Evolutionary conservation across 768 basidiomycete genomes (phyloP).

Genomic region (Lactarius vividus): DNA sequence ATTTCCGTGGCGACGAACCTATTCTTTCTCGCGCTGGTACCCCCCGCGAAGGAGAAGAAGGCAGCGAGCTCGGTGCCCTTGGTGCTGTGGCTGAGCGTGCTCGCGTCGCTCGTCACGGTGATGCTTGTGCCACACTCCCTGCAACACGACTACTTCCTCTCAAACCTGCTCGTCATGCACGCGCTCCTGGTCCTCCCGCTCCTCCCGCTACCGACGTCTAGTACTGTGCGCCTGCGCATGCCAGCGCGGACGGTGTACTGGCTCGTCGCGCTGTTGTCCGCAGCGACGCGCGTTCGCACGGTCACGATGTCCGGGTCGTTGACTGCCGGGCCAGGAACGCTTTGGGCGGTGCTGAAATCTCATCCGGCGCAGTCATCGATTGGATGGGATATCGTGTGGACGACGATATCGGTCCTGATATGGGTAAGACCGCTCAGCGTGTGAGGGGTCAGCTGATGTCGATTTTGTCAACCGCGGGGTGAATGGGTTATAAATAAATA

Average conservation of each 20-base stretch:
- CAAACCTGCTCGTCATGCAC: conserved; percentile 63
- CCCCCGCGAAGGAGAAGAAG: background rate
- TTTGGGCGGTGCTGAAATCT: conserved; percentile 41
- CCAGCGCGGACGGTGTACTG: conserved; percentile 37
- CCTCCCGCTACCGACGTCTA: conserved; percentile 30
- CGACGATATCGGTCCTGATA: conserved; percentile 40
- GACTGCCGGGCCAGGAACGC: conserved; percentile 31
- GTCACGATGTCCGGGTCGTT: conserved; percentile 26
- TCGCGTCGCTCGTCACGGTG: conserved; percentile 47
- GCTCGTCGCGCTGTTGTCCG: conserved; percentile 35
- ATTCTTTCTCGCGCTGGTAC: conserved; percentile 50
- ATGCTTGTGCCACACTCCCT: conserved; percentile 44
- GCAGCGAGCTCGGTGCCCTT: conserved; percentile 22
- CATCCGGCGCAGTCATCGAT: conserved; percentile 66
- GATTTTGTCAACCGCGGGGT: background rate
- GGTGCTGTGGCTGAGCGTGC: conserved; percentile 42
- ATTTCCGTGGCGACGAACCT: conserved; percentile 64
- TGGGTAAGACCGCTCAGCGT: conserved; percentile 33
- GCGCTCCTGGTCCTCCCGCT: conserved; percentile 53
- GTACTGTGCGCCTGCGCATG: conserved; percentile 28
- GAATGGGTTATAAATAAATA: background rate
- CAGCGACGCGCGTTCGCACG: conserved; percentile 39
- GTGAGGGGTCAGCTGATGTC: background rate
- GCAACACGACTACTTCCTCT: conserved; percentile 45
- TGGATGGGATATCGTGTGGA: conserved; percentile 64